Conservation (phyloP, 768 basidiomycete species). For the Trametes cubensis region DNA sequence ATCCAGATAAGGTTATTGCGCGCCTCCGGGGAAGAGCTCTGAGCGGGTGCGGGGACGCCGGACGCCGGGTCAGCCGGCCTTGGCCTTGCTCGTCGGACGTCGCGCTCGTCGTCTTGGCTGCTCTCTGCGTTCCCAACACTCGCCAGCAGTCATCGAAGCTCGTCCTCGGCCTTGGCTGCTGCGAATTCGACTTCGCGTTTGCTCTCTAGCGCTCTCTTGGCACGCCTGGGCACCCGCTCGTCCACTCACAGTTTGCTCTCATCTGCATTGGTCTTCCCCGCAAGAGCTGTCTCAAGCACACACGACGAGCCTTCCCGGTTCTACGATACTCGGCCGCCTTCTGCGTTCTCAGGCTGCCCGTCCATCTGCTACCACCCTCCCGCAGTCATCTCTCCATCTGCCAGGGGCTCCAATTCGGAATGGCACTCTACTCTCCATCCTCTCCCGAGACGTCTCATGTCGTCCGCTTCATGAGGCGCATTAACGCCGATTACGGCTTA, state of each 20-base stretch:
- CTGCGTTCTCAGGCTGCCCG: conserved; percentile 5
- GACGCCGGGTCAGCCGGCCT: no score
- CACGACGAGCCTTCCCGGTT: conserved; percentile 1
- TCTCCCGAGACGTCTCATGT: conserved; percentile 47
- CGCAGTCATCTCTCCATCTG: conserved; percentile 6
- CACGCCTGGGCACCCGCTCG: background rate
- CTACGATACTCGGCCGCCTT: conserved; percentile 4
- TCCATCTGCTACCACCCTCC: conserved; percentile 1
- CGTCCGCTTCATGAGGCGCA: conserved; percentile 49
- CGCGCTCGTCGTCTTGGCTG: background rate
- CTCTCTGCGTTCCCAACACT: background rate
- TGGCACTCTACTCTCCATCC: conserved; percentile 45
- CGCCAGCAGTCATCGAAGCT: background rate
- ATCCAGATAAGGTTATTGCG: background rate
- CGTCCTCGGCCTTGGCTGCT: background rate
- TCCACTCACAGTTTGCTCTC: background rate
- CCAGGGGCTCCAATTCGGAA: conserved; percentile 17
- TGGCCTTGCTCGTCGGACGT: background rate
- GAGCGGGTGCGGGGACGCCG: background rate
- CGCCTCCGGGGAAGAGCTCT: background rate
- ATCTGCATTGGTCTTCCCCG: background rate
- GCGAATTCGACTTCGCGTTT: background rate
- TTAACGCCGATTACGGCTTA: conserved; percentile 52
- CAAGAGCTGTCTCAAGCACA: conserved; percentile 1
- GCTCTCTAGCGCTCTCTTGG: conserved; percentile 1